Conservation (phyloP, 2,329 filamentous ascomycete genomes). For the Fusarium armeniacum region DNA sequence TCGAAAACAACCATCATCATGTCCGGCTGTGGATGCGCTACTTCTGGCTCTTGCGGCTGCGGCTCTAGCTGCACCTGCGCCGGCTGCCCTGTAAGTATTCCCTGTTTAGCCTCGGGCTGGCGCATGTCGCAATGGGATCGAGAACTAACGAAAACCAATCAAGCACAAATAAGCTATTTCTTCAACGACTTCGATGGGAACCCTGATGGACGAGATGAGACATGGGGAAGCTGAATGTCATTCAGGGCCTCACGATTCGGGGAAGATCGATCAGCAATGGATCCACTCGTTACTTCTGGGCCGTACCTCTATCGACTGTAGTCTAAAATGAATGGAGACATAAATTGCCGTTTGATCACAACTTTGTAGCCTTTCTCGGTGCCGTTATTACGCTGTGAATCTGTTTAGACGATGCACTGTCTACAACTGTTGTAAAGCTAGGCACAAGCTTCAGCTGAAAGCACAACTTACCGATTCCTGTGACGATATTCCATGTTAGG, state of each 20-base stretch:
- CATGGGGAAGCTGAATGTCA: slow-evolving; percentile 18
- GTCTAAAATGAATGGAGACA: slow-evolving; percentile 24
- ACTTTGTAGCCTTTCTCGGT: not conserved
- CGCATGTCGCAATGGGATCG: slow-evolving; percentile 6
- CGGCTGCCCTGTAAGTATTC: slow-evolving; percentile 59
- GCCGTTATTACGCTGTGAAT: slow-evolving; percentile 4
- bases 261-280: slow-evolving; percentile 34
- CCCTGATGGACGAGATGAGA: slow-evolving; percentile 43
- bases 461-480: not conserved
- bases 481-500: not conserved
- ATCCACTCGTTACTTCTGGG: slow-evolving; percentile 44
- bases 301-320: slow-evolving; percentile 13
- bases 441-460: not conserved
- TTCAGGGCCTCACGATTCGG: slow-evolving; percentile 7
- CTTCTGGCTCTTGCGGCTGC: slow-evolving; percentile 59
- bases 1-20: slow-evolving; percentile 52
- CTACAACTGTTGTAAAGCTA: too few species aligned
- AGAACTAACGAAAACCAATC: slow-evolving; percentile 44
- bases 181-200: slow-evolving; percentile 40
- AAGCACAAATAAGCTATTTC: slow-evolving; percentile 50
- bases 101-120: slow-evolving; percentile 28
- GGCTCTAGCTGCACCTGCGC: slow-evolving; percentile 59
- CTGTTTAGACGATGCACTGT: not conserved
- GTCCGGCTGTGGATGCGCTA: slow-evolving; percentile 60
- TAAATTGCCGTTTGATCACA: slow-evolving; percentile 12